Percentiles rank a stretch among this genome's conserved stretches.
These are phyloP conservation scores for Cardiospermum halicacabum DNA, from an alignment of 345 rosid genomes.

Conservation along the genomic window DNA sequence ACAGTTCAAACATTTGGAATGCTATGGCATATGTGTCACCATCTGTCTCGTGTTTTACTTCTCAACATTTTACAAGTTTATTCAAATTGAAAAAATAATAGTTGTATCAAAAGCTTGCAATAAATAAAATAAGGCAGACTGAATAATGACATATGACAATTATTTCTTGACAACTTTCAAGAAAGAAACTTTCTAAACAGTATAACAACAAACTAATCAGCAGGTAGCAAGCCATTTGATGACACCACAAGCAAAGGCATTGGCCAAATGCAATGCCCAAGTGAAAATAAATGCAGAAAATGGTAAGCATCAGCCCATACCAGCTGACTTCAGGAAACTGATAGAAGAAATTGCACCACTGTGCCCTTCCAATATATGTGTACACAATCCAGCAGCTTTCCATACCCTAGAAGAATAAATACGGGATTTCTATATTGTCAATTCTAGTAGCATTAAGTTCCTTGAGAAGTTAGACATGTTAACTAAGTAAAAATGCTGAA, in stretches of 20 bases:
- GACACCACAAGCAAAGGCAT: background rate
- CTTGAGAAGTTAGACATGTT: constrained; percentile 4
- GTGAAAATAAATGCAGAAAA: background rate
- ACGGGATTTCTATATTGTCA: background rate
- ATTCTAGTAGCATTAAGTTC: background rate
- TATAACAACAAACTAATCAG: background rate
- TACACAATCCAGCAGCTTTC: constrained; percentile 68
- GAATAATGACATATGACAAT: background rate
- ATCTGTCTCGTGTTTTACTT: background rate
- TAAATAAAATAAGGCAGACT: background rate
- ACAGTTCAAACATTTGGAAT: background rate
- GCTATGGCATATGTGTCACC: background rate
- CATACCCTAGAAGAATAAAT: constrained; percentile 48
- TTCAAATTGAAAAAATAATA: background rate
- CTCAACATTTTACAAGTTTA: background rate
- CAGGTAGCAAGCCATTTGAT: constrained; percentile 1
- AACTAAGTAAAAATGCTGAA: background rate
- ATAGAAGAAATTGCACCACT: constrained; percentile 68
- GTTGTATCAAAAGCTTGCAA: background rate
- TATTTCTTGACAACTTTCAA: background rate
- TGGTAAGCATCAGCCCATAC: constrained; percentile 27
- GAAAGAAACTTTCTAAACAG: background rate
- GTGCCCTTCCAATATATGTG: constrained; percentile 85
- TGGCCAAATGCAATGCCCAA: background rate
- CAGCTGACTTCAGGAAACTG: constrained; percentile 44